Evolutionary conservation across 495 filamentous ascomycete species (phyloP).

Genomic region (Penicillium cinerascens): DNA sequence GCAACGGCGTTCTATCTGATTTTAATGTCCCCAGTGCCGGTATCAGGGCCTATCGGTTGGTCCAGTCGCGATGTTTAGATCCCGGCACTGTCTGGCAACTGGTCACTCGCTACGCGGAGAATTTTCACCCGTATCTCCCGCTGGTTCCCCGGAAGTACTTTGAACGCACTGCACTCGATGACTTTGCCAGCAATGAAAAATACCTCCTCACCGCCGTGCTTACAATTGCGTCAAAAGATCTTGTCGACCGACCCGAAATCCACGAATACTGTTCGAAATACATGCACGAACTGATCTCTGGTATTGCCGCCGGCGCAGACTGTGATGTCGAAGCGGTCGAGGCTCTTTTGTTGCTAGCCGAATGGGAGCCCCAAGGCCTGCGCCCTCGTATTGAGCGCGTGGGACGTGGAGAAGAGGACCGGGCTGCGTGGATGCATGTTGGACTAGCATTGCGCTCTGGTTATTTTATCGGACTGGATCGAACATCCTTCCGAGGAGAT

Average conservation of each 20-base stretch:
- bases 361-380: constrained; percentile 61
- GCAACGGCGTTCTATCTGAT: constrained; percentile 27
- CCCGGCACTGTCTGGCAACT: constrained; percentile 48
- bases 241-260: constrained; percentile 52
- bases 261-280: constrained; percentile 60
- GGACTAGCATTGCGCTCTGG: constrained; percentile 61
- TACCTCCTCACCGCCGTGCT: constrained; percentile 61
- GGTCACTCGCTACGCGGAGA: constrained; percentile 49
- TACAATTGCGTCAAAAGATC: constrained; percentile 59
- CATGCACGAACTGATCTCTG: constrained; percentile 60
- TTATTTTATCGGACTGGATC: constrained; percentile 59
- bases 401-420: constrained; percentile 62
- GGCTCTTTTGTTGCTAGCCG: constrained; percentile 57
- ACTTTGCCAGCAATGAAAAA: constrained; percentile 51
- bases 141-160: constrained; percentile 56
- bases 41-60: constrained; percentile 48
- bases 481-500: constrained; percentile 51
- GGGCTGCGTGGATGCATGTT: constrained; percentile 67
- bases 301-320: constrained; percentile 56
- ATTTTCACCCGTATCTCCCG: constrained; percentile 63
- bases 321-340: constrained; percentile 64
- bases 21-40: constrained; percentile 28
- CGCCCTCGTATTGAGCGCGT: constrained; percentile 50
- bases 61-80: constrained; percentile 48
- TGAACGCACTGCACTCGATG: constrained; percentile 42